A percentile compares a stretch with the other conserved stretches of the same genome.
These are phyloP conservation scores for Penicillium expansum DNA, from an alignment of 2,329 filamentous ascomycete species.

Conservation along the genomic window DNA sequence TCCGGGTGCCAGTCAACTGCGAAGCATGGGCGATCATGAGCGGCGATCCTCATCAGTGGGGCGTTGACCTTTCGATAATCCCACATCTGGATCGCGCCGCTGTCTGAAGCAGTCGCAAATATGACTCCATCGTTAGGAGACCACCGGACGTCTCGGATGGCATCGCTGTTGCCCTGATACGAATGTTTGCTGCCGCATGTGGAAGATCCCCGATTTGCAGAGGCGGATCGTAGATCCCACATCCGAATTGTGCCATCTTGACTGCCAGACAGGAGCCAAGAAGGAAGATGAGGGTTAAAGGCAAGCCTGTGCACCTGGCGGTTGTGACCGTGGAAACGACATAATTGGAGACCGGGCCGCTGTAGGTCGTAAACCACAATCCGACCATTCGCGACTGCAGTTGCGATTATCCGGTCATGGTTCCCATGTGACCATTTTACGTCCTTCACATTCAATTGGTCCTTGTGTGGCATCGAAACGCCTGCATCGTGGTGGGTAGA, in stretches of 20 bases:
- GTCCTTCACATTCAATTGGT: slow-evolving; percentile 62
- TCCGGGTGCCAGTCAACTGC: slow-evolving; percentile 67
- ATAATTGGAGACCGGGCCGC: slow-evolving; percentile 58
- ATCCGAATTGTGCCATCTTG: slow-evolving; percentile 63
- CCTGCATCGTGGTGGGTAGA: slow-evolving; percentile 50
- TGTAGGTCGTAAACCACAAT: slow-evolving; percentile 65
- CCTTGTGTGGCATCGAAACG: slow-evolving; percentile 52
- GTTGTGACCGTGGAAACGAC: slow-evolving; percentile 62
- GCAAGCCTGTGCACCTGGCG: slow-evolving; percentile 65
- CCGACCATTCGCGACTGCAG: slow-evolving; percentile 63
- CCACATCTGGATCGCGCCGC: slow-evolving; percentile 63
- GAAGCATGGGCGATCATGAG: slow-evolving; percentile 60
- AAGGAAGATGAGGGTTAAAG: slow-evolving; percentile 62
- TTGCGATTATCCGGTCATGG: slow-evolving; percentile 60
- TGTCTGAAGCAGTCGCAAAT: slow-evolving; percentile 64
- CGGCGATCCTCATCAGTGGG: slow-evolving; percentile 59
- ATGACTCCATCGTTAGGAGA: slow-evolving; percentile 61
- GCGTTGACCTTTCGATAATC: slow-evolving; percentile 58
- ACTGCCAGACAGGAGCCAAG: slow-evolving; percentile 61
- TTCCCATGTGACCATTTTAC: slow-evolving; percentile 66
- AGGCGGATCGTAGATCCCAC: slow-evolving; percentile 61
- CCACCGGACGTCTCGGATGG: slow-evolving; percentile 63
- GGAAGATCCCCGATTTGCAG: slow-evolving; percentile 48
- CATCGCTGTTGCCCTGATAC: slow-evolving; percentile 58
- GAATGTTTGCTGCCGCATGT: slow-evolving; percentile 55